phyloP scores from a whole-genome alignment of 345 rosid species.

The Salix udensis region DNA sequence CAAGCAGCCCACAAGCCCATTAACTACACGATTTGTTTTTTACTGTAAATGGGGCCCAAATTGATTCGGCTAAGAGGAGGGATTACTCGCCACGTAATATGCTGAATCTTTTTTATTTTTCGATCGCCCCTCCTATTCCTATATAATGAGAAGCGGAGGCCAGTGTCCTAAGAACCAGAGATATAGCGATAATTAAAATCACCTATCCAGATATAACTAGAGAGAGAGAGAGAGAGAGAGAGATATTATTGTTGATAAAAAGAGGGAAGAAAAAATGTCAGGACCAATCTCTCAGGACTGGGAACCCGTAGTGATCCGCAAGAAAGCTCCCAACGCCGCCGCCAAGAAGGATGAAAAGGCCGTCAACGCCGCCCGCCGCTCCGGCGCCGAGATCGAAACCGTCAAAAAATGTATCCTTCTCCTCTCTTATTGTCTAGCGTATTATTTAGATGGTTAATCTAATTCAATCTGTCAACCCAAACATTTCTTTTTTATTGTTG shows the following conservation, averaged over 20 bases:
- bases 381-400: constrained; percentile 35
- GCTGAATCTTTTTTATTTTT: not conserved
- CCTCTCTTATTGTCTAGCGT: too few relatives aligned
- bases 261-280: constrained; percentile 7
- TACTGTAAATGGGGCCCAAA: not conserved
- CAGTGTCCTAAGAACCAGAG: not conserved
- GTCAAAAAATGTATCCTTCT: constrained; percentile 14
- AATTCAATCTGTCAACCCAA: not conserved
- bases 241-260: not conserved
- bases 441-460: not conserved
- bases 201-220: not conserved
- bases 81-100: not conserved
- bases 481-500: not conserved
- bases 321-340: constrained; percentile 35
- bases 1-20: not conserved
- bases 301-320: constrained; percentile 34
- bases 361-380: constrained; percentile 33
- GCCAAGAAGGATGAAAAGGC: constrained; percentile 32
- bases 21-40: too few relatives aligned
- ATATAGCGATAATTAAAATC: too few relatives aligned
- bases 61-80: not conserved
- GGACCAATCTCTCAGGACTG: constrained; percentile 35
- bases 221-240: not conserved
- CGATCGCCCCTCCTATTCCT: not conserved
- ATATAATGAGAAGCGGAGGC: not conserved